Evolutionary conservation across 495 filamentous ascomycete genomes (phyloP), one percentile per base, ranked within the genome.

Genomic region (Tuber calosporum): DNA sequence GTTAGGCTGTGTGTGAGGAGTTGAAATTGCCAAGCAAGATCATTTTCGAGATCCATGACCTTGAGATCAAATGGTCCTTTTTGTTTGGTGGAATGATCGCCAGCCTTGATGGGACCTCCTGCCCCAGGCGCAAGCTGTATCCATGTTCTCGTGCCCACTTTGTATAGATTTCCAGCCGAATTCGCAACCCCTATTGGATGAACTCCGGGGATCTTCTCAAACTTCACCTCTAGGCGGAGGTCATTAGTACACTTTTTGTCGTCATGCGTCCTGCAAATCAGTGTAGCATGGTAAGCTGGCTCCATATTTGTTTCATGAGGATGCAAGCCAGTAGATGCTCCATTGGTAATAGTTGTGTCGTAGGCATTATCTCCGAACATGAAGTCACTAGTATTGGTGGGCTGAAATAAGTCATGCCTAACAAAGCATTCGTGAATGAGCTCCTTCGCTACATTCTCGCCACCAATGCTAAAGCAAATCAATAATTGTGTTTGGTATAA

Each of bases 1-100:
- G 69, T 73, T n/a, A 74, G 36, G n/a, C 66, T 36, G 67, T 73
- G 78, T 2, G 77, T 74, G 1, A 66, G 66, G 37, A 82, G 72
- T 39, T 82, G 80, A 6, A 82, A n/a, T 48, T 81, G 80, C 78
- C 77, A 82, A 4, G 72, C 80, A 11, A 82, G 69, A 30, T 82
- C 73, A 4, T 30, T 68, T 66, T 79, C 80, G n/a, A 81, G 40
- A 69, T 82, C 80, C 36, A 79, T 62, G 30, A 82, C 77, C 58
- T 78, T 82, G 19, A 80, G 43, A 45, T 82, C 74, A 20, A 81
- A 38, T 1, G 77, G 77, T 20, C 72, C 75, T 17, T 67, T 81
- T 9, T 69, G 68, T 7, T 53, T 74, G 2, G 39, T 62, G 68
- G 77, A 78, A 26, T 43, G 62, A 30, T 77, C 71, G 22, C 76